Evolutionary conservation across 176 grass and related monocot genomes (phyloP).

Genomic region (Phoenix roebelenii): DNA sequence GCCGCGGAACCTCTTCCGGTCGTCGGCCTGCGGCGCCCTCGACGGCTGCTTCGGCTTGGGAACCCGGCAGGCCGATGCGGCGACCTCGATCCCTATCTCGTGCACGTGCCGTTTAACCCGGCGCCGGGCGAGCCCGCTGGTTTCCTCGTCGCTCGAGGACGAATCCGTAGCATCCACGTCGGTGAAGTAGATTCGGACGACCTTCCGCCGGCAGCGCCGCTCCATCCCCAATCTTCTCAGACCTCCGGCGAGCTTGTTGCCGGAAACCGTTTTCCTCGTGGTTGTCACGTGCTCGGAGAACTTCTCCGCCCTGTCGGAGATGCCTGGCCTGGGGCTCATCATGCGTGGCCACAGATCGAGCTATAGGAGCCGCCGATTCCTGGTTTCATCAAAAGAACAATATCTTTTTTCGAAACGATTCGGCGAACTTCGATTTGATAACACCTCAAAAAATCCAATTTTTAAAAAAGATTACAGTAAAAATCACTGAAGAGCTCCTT

Average conservation of each 20-base stretch:
- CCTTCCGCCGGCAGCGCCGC: background rate
- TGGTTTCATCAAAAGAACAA: no score
- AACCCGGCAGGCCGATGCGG: no score
- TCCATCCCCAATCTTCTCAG: no score
- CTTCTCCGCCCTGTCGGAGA: background rate
- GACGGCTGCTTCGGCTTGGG: background rate
- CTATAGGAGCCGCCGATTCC: no score
- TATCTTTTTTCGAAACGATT: no score
- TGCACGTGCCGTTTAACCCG: background rate
- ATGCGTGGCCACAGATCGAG: no score
- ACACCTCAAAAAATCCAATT: no score
- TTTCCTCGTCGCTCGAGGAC: slow-evolving; percentile 4
- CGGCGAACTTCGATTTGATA: no score
- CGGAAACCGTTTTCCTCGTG: background rate
- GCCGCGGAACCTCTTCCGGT: slow-evolving; percentile 9
- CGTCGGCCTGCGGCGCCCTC: background rate
- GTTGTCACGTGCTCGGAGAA: slow-evolving; percentile 8
- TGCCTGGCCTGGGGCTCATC: no score
- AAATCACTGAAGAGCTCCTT: no score
- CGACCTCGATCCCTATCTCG: no score
- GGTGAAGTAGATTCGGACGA: slow-evolving; percentile 9
- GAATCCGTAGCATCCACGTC: slow-evolving; percentile 20
- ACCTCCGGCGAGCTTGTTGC: background rate
- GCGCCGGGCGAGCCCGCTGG: background rate
- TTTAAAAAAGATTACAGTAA: no score